These are phyloP conservation scores for Globisporangium nunn DNA, from an alignment of 352 stramenopile species.

Conservation along the genomic window DNA sequence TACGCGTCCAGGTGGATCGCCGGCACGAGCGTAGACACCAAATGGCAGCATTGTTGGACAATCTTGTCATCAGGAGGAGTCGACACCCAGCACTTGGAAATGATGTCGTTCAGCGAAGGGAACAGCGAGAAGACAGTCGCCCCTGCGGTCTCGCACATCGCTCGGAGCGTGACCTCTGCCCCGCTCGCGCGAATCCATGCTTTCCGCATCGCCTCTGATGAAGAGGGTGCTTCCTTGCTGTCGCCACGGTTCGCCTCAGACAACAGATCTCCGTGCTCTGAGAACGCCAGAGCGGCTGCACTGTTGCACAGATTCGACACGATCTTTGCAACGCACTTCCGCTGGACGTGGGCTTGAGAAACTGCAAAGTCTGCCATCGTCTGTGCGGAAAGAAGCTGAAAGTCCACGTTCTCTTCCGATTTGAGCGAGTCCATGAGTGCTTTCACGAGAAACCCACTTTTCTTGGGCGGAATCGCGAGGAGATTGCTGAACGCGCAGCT, in stretches of 20 bases:
- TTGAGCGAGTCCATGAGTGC: conserved; percentile 79
- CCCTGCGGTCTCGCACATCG: conserved; percentile 30
- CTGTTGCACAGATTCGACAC: conserved; percentile 74
- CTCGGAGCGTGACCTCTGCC: conserved; percentile 28
- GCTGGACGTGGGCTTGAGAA: conserved; percentile 36
- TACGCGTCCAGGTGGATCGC: conserved; percentile 23
- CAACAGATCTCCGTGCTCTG: background rate
- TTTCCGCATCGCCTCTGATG: conserved; percentile 22
- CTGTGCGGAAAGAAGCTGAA: conserved; percentile 37
- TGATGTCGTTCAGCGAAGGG: conserved; percentile 23
- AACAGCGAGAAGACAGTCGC: conserved; percentile 28
- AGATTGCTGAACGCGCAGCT: conserved; percentile 52
- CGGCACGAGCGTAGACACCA: conserved; percentile 36
- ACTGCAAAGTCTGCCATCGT: conserved; percentile 55
- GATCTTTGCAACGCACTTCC: conserved; percentile 73
- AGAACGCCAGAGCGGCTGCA: conserved; percentile 30
- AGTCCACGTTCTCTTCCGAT: conserved; percentile 34
- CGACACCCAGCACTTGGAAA: conserved; percentile 30
- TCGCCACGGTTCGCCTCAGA: conserved; percentile 4
- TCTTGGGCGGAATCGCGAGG: conserved; percentile 50
- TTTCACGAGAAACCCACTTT: conserved; percentile 72
- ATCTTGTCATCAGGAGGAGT: conserved; percentile 17
- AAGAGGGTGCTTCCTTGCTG: background rate
- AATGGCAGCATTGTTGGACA: conserved; percentile 41
- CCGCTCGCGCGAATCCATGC: conserved; percentile 32